Evolutionary conservation across 2,329 filamentous ascomycete genomes (phyloP).

Genomic region (Drechslerella dactyloides): DNA sequence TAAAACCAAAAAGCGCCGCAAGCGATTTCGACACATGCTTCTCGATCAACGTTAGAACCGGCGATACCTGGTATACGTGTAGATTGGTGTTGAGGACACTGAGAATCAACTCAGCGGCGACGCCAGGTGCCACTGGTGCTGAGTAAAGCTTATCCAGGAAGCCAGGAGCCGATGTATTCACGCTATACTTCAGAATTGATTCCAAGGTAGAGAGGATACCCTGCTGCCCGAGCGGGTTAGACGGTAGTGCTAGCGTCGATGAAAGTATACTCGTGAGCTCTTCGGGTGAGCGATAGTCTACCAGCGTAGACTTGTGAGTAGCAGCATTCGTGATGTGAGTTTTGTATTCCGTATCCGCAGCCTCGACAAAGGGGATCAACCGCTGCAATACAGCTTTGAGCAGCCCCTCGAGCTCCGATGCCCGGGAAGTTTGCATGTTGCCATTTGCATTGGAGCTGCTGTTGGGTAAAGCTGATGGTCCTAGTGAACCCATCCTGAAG

Average conservation of each 20-base stretch:
- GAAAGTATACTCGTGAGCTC: conserved; percentile 35
- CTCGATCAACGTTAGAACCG: conserved; percentile 84
- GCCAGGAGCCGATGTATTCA: conserved; percentile 98
- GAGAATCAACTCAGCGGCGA: conserved; percentile 83
- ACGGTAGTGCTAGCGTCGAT: conserved; percentile 28
- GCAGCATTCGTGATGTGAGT: conserved; percentile 24
- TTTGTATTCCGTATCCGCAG: conserved; percentile 29
- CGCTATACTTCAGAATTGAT: conserved; percentile 78
- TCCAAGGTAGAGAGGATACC: conserved; percentile 75
- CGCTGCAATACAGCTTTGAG: conserved; percentile 35
- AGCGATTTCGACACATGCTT: conserved; percentile 77
- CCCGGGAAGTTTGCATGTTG: conserved; percentile 12
- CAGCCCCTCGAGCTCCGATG: conserved; percentile 30
- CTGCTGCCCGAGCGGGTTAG: conserved; percentile 64
- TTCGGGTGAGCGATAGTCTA: conserved; percentile 41
- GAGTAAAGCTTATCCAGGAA: conserved; percentile 95
- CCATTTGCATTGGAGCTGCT: conserved; percentile 39
- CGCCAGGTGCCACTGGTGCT: conserved; percentile 84
- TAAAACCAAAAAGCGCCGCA: conserved; percentile 78
- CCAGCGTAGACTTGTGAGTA: conserved; percentile 24
- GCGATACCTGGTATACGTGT: conserved; percentile 93
- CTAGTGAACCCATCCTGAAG: conserved; percentile 31
- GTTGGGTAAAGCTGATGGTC: conserved; percentile 39
- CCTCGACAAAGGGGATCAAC: conserved; percentile 32
- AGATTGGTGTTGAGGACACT: conserved; percentile 90